Evolutionary conservation across 1,284 basidiomycete genomes (phyloP), one percentile per base, ranked within the genome.

Genomic region (Ganoderma resinaceum): DNA sequence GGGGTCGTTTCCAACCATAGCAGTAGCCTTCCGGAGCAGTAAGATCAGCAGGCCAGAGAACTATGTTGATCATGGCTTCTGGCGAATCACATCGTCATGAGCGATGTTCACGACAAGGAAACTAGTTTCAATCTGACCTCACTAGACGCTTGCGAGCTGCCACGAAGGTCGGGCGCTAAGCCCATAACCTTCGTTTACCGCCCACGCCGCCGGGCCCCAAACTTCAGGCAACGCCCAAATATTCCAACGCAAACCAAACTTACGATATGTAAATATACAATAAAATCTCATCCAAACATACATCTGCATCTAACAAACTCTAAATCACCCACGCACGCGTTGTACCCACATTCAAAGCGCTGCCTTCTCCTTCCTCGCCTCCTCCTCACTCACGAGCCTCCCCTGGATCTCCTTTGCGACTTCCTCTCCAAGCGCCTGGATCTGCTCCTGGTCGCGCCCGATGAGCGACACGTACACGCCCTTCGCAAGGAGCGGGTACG

Each of bases 401-500:
- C 91, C 91, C n/a, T 85, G 82, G 26, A 89, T 77, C 74, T 84
- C 86, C 66, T 72, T 76, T 72, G 87, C 89, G 8, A 94, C 92
- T 80, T 95, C 94, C 71, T 87, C 81, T 0, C 91, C 92, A 20
- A 95, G 77, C 74, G 82, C 82, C 68, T 78, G 78, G 60, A 90
- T 76, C 9, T 84, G 80, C 58, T 78, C 82, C 61, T 86, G 82
- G 74, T 95, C 85, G 59, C 88, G 86, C 0, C 95, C 95, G 71
- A 97, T 97, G 67, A 97, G 82, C 49, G 91, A 92, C 37, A 97
- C 92, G 63, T 91, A 88, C 53, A 89, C 91, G 65, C 91, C 93
- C 69, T 81, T 81, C 65, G 84, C 80, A 20, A 93, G 79, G 60
- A 88, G 85, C 7, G 93, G 93, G 78, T 95, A 97, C 20, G 91